Evolutionary conservation across 78 protist species (phyloP).

Genomic region (Dictyostelium capitatum): DNA sequence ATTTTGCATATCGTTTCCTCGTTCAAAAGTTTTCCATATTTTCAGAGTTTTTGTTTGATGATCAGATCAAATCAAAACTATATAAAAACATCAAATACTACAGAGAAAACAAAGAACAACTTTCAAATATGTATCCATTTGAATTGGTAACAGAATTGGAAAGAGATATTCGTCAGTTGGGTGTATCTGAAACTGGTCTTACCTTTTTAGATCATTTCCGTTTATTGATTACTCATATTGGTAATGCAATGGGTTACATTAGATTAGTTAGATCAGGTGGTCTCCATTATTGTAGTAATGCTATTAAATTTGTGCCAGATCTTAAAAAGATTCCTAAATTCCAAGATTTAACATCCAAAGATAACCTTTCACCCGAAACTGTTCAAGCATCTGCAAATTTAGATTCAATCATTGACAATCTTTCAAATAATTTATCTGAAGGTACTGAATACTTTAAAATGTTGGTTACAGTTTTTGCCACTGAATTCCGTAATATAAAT

Average conservation of each 20-base stretch:
- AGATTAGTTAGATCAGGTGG: slow-evolving; percentile 97
- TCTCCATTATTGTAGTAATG: slow-evolving; percentile 76
- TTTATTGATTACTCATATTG: slow-evolving; percentile 94
- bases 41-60: slow-evolving; percentile 97
- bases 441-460: slow-evolving; percentile 95
- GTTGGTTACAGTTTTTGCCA: slow-evolving; percentile 88
- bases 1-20: slow-evolving; percentile 93
- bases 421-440: slow-evolving; percentile 88
- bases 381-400: slow-evolving; percentile 71
- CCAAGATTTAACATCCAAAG: slow-evolving; percentile 78
- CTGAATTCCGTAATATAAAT: slow-evolving; percentile 48
- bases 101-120: slow-evolving; percentile 75
- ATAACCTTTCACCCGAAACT: slow-evolving; percentile 59
- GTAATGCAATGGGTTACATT: slow-evolving; percentile 98
- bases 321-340: slow-evolving; percentile 88
- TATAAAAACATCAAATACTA: slow-evolving; percentile 81
- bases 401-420: slow-evolving; percentile 78
- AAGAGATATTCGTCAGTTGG: slow-evolving; percentile 92
- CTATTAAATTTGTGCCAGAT: slow-evolving; percentile 92
- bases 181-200: slow-evolving; percentile 70
- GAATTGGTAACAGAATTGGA: slow-evolving; percentile 91
- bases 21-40: slow-evolving; percentile 86
- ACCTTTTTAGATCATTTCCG: slow-evolving; percentile 96
- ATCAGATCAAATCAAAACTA: slow-evolving; percentile 94
- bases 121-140: slow-evolving; percentile 87